Evolutionary conservation across 1,284 basidiomycete species (phyloP).

Genomic region (Irpex rosettiformis): DNA sequence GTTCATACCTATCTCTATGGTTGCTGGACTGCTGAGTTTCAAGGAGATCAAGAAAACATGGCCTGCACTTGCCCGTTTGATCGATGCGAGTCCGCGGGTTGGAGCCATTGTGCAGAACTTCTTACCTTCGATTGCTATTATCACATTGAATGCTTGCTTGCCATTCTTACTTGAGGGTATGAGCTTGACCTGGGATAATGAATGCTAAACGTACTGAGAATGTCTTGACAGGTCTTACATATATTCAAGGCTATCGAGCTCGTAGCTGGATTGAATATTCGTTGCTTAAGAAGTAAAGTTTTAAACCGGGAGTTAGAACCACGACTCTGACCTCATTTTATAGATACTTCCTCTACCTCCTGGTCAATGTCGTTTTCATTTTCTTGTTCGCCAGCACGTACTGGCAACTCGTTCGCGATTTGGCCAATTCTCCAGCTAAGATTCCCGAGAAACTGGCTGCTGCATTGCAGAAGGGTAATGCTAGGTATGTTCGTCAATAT

Average conservation of each 20-base stretch:
- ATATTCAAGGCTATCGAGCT: slow-evolving; percentile 85
- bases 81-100: slow-evolving; percentile 78
- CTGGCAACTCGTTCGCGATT: slow-evolving; percentile 83
- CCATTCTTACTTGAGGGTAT: slow-evolving; percentile 89
- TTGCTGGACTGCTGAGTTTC: slow-evolving; percentile 86
- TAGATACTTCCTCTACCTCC: slow-evolving; percentile 92
- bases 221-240: slow-evolving; percentile 63
- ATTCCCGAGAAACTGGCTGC: slow-evolving; percentile 87
- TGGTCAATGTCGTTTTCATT: slow-evolving; percentile 94
- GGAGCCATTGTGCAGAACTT: slow-evolving; percentile 91
- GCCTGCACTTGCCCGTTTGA: slow-evolving; percentile 80
- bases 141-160: slow-evolving; percentile 83
- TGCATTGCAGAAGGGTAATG: slow-evolving; percentile 72
- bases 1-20: slow-evolving; percentile 81
- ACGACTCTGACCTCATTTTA: slow-evolving; percentile 6
- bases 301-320: no score
- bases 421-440: slow-evolving; percentile 84
- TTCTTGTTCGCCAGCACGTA: slow-evolving; percentile 91
- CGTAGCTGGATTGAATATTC: slow-evolving; percentile 93
- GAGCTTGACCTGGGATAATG: slow-evolving; percentile 11
- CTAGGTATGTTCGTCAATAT: slow-evolving; percentile 42
- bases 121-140: slow-evolving; percentile 86
- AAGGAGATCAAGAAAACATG: slow-evolving; percentile 87
- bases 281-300: slow-evolving; percentile 86
- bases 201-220: no score